Evolutionary conservation across 2,329 filamentous ascomycete species (phyloP), one percentile per base, ranked within the genome.

Genomic region (Esteya vermicola): DNA sequence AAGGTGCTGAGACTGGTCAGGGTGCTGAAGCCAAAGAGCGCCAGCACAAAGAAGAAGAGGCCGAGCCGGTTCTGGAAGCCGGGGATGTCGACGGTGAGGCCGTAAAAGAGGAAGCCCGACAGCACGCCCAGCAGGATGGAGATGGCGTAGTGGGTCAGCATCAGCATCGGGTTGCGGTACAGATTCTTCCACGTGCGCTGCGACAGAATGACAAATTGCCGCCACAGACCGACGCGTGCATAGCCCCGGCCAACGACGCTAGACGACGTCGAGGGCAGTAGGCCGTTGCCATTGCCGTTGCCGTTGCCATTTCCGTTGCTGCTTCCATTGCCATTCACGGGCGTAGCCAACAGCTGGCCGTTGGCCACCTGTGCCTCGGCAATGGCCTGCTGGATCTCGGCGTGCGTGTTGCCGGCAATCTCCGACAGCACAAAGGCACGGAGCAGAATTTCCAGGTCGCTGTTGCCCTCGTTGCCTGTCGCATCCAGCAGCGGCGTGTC

Each of bases 61-160:
- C 91, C 91, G 6, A 98, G 77, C 18, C 91, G 77, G 58, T 98
- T 98, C 59, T 98, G 91, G 71, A 98, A 98, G 26, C 93, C 91
- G 45, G 85, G 81, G 50, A 98, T 93, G 53, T 98, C 88, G 53
- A 94, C 86, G 1, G 88, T 94, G 36, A 98, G 68, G 3, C 89
- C 91, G 52, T 96, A 98, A 65, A 96, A 98, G 12, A 98, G 71
- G 59, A 84, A 96, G 4, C 91, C 91, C 2, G 89, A 88, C 43
- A 98, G 81, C 6, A 96, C 89, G 2, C 88, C 91, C 6, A 98
- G 72, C 0, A 96, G 64, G 45, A 98, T 96, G 8, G 91, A 86
- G 49, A 95, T 96, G 28, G 91, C 91, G 55, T 96, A 98, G 61
- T 98, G 91, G 0, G 88, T 95, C 43, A 98, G 72, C 91, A 98